phyloP scores from a whole-genome alignment of 768 basidiomycete species.

The Leccinum aurantiacum region DNA sequence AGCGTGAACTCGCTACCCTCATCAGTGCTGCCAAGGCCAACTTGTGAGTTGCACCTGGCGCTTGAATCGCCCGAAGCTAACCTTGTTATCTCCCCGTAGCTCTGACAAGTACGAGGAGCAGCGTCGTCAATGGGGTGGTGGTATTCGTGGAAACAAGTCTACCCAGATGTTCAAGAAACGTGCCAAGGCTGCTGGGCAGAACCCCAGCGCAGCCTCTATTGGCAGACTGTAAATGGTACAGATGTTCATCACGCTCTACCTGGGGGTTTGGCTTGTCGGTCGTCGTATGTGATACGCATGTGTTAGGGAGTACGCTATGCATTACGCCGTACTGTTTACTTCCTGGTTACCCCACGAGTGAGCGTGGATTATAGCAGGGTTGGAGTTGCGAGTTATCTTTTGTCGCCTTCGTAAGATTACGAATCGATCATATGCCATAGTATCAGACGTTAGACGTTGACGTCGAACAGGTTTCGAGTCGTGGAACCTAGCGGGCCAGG shows the following conservation, averaged over 20 bases:
- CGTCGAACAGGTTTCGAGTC: too few relatives aligned
- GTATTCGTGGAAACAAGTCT: slow-evolving; percentile 92
- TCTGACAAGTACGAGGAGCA: slow-evolving; percentile 92
- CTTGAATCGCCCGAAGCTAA: slow-evolving; percentile 2
- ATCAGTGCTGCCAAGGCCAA: slow-evolving; percentile 95
- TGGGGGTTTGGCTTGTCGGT: slow-evolving; percentile 1
- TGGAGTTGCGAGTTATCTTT: neutral
- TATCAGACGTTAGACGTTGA: too few relatives aligned
- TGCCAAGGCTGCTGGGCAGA: slow-evolving; percentile 86
- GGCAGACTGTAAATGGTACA: slow-evolving; percentile 57
- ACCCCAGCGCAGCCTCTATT: slow-evolving; percentile 50
- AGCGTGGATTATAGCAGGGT: slow-evolving; percentile 1
- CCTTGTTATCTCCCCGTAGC: slow-evolving; percentile 38
- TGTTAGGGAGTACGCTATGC: slow-evolving; percentile 22
- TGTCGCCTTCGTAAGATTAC: neutral
- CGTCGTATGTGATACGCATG: slow-evolving; percentile 18
- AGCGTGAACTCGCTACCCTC: slow-evolving; percentile 88
- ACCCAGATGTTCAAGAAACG: slow-evolving; percentile 91
- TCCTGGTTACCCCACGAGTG: slow-evolving; percentile 6
- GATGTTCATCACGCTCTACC: neutral
- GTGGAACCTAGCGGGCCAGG: too few relatives aligned
- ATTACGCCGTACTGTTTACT: slow-evolving; percentile 5
- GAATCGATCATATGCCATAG: neutral
- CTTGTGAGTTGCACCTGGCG: slow-evolving; percentile 61
- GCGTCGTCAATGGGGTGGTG: slow-evolving; percentile 94